Evolutionary conservation across 345 rosid species (phyloP).

Genomic region (Gossypium turneri): DNA sequence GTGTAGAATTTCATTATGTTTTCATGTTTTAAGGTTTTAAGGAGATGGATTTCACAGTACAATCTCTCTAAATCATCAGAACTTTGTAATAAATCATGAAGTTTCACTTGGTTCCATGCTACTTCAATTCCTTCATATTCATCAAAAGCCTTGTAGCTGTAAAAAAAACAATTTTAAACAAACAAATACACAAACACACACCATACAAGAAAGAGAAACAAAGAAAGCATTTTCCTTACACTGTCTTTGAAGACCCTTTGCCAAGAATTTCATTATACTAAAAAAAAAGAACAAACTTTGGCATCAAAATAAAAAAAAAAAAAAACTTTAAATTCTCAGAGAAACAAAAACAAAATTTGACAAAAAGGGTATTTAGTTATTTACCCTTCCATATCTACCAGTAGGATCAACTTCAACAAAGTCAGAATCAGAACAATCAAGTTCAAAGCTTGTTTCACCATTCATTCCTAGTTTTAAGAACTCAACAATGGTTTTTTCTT

Average conservation of each 20-base stretch:
- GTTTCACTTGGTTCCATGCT: conserved; percentile 99
- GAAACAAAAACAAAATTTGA: background rate
- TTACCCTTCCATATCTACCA: conserved; percentile 98
- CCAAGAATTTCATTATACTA: conserved; percentile 97
- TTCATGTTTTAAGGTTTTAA: conserved; percentile 80
- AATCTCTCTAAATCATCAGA: conserved; percentile 90
- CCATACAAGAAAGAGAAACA: conserved; percentile 3
- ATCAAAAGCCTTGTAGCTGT: conserved; percentile 82
- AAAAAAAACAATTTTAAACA: background rate
- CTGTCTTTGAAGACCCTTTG: conserved; percentile 88
- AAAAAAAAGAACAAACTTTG: conserved; percentile 10
- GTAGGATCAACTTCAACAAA: conserved; percentile 95
- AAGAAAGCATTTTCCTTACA: conserved; percentile 47
- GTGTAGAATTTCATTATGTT: conserved; percentile 92
- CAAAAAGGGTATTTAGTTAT: conserved; percentile 8
- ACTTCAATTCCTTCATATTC: conserved; percentile 94
- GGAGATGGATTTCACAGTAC: conserved; percentile 91
- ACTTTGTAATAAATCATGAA: conserved; percentile 75
- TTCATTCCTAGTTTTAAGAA: background rate
- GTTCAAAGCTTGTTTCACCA: background rate
- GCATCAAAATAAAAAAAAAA: conserved; percentile 12
- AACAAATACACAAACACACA: too few species aligned
- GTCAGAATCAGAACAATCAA: conserved; percentile 53
- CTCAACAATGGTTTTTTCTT: background rate
- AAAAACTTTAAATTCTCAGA: background rate